Evolutionary conservation across 2,329 filamentous ascomycete genomes (phyloP).

Genomic region (Seiridium cupressi): DNA sequence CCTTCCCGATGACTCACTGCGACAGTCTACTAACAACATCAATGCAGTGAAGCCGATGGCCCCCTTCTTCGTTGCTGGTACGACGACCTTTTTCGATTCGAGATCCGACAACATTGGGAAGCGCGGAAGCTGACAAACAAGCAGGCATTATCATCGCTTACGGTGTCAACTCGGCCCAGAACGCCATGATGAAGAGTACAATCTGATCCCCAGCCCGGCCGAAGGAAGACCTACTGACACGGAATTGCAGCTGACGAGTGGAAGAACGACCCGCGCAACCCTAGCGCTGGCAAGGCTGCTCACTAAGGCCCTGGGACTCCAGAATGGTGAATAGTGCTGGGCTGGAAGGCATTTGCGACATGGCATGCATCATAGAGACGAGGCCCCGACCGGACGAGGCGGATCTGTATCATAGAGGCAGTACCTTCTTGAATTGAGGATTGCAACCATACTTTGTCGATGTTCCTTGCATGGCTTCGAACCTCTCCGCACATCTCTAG

Average conservation of each 20-base stretch:
- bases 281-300: conserved; percentile 47
- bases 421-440: conserved; percentile 14
- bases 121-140: conserved; percentile 18
- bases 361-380: conserved; percentile 20
- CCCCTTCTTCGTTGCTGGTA: conserved; percentile 95
- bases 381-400: conserved; percentile 10
- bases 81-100: conserved; percentile 32
- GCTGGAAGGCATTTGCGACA: conserved; percentile 1
- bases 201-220: conserved; percentile 6
- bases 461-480: too few relatives aligned
- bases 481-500: too few relatives aligned
- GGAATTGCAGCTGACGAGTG: conserved; percentile 75
- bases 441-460: conserved; percentile 6
- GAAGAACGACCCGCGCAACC: conserved; percentile 97
- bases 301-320: conserved; percentile 36
- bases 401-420: conserved; percentile 30
- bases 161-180: conserved; percentile 84
- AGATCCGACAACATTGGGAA: neutral
- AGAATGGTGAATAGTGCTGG: conserved; percentile 12
- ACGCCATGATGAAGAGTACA: conserved; percentile 74
- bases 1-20: conserved; percentile 10
- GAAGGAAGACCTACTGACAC: too few relatives aligned
- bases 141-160: conserved; percentile 83
- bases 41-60: conserved; percentile 79
- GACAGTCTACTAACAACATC: conserved; percentile 23